Evolutionary conservation across 2,329 filamentous ascomycete species (phyloP).

Genomic region (Colletotrichum sublineola): DNA sequence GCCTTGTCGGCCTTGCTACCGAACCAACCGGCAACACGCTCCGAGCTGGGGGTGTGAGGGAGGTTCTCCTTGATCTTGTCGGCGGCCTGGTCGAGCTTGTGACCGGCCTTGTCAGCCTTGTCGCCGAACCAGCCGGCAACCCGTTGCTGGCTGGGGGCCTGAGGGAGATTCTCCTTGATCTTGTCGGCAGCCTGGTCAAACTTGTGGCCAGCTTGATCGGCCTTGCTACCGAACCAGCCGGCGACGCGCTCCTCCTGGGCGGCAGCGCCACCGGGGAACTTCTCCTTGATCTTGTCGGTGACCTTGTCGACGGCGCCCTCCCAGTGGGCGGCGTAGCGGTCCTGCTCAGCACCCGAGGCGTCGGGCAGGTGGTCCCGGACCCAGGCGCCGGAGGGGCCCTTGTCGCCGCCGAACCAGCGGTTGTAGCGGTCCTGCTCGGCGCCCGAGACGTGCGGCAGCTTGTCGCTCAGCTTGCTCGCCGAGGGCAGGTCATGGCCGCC

Average conservation of each 20-base stretch:
- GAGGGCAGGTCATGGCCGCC: slow-evolving; percentile 41
- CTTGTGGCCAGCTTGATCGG: slow-evolving; percentile 10
- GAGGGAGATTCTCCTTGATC: slow-evolving; percentile 25
- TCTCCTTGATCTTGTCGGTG: slow-evolving; percentile 30
- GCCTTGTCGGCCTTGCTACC: slow-evolving; percentile 23
- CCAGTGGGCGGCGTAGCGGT: slow-evolving; percentile 41
- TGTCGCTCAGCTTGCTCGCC: slow-evolving; percentile 10
- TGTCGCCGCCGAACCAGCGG: slow-evolving; percentile 42
- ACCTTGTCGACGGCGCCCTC: slow-evolving; percentile 24
- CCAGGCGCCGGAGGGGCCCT: slow-evolving; percentile 19
- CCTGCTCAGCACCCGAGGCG: slow-evolving; percentile 43
- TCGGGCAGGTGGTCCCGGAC: slow-evolving; percentile 29
- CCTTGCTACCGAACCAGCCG: slow-evolving; percentile 39
- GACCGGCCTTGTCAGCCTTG: slow-evolving; percentile 24
- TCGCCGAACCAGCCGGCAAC: slow-evolving; percentile 33
- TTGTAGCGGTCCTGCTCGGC: slow-evolving; percentile 44
- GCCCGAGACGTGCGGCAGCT: slow-evolving; percentile 35
- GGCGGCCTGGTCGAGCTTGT: slow-evolving; percentile 14
- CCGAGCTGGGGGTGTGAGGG: slow-evolving; percentile 10
- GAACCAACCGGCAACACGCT: slow-evolving; percentile 22
- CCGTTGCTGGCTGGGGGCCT: slow-evolving; percentile 12
- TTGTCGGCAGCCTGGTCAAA: slow-evolving; percentile 21
- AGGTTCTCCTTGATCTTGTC: slow-evolving; percentile 27
- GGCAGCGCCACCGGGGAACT: slow-evolving; percentile 34
- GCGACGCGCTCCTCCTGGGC: slow-evolving; percentile 43